Evolutionary conservation across 331 rosid species (phyloP).

Genomic region (Arachis monticola): DNA sequence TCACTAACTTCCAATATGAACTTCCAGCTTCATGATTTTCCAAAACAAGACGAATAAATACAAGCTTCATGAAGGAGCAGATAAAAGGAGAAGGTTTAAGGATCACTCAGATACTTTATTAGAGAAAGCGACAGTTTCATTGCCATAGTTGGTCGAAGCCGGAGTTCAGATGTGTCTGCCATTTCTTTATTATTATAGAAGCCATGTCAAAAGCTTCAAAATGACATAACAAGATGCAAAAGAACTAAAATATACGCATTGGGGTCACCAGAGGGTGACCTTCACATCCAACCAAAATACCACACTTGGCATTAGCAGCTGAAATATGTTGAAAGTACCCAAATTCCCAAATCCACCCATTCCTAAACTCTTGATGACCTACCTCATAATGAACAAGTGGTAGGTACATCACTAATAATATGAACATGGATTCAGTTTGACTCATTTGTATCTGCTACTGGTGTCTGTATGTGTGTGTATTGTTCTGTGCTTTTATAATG

Average conservation of each 20-base stretch:
- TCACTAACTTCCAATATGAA: not conserved
- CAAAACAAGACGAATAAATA: not conserved
- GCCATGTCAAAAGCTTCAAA: not conserved
- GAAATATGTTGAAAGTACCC: not conserved
- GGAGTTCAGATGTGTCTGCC: not conserved
- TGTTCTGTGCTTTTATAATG: not conserved
- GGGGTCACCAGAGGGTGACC: slow-evolving; percentile 37
- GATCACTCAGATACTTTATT: not conserved
- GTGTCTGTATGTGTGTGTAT: not conserved
- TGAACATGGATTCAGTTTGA: slow-evolving; percentile 15
- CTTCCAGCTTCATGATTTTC: slow-evolving; percentile 11
- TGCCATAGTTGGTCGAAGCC: slow-evolving; percentile 5
- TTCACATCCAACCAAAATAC: slow-evolving; percentile 11
- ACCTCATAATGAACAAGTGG: slow-evolving; percentile 10
- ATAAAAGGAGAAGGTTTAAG: not conserved
- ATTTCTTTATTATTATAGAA: slow-evolving; percentile 17
- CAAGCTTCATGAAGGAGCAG: not conserved
- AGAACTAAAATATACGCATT: slow-evolving; percentile 40
- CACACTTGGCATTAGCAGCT: not conserved
- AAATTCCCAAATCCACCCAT: slow-evolving; percentile 42
- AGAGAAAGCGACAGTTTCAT: not conserved
- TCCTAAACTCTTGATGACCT: slow-evolving; percentile 8
- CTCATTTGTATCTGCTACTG: not conserved
- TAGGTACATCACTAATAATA: not conserved
- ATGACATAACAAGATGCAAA: not conserved